Base-by-base conservation (phyloP, 2,329 filamentous ascomycete genomes). In the Arthroderma uncinatum region DNA sequence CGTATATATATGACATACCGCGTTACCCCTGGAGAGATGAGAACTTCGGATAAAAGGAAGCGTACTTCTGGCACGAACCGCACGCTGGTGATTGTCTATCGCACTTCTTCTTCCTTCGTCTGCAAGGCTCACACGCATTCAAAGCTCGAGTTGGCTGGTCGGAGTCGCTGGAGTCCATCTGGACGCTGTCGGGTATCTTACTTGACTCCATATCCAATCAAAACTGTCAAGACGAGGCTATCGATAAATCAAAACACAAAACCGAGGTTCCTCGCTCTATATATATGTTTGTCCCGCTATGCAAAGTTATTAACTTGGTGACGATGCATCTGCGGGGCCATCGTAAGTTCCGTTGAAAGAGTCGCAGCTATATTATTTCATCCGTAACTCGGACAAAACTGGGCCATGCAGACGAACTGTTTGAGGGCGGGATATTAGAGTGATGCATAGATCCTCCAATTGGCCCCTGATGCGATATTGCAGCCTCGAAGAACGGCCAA, bases 31-130 rank as follows among this genome's bases (percentile, higher is more conserved):
- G n/a, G n/a, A n/a, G n/a, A n/a, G n/a, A n/a, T n/a, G n/a, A n/a
- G n/a, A n/a, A n/a, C n/a, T n/a, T n/a, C n/a, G n/a, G n/a, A n/a
- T 30, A 30, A 30, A 25, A 5, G 10, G 16, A 19, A 30, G 10
- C 57, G 39, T 37, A 58, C 54, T 44, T 58, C n/a, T 44, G 33
- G n/a, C 57, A 56, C 7, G 54, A 56, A 9, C 40, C 42, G 33
- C 57, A 58, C n/a, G 25, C 40, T 2, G 57, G 54, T 8, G 50
- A 37, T 23, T 16, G 10, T 10, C 54, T 47, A 39, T 58, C 54
- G 28, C 57, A 58, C 39, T 54, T 58, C 36, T 58, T 58, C 54
- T 58, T 58, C n/a, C 57, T 37, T 47, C 53, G 33, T 36, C 57
- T 55, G 28, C 57, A 58, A 21, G 33, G 50, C 16, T 56, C 57